A percentile compares a stretch with the other conserved stretches of the same genome.
Conservation (phyloP, 2,329 filamentous ascomycete genomes). For the Dothideomycetes sp. region DNA sequence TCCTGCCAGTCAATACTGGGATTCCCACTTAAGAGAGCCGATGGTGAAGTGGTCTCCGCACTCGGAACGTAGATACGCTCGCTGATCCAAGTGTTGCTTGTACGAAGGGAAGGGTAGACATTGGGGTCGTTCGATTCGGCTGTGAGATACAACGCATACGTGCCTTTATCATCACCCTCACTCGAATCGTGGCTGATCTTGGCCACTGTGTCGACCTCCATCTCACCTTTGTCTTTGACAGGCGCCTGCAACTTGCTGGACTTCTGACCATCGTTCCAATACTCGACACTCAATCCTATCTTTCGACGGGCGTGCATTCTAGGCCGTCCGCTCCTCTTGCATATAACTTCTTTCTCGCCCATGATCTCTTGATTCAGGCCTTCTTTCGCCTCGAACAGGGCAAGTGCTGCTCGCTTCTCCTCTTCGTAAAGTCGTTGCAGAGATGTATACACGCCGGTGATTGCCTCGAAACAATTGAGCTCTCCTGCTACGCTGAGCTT, state of each 20-base stretch:
- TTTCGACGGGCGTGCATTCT: conserved; percentile 57
- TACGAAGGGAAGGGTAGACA: conserved; percentile 50
- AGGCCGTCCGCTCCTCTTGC: conserved; percentile 58
- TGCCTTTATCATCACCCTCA: conserved; percentile 15
- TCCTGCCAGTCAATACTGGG: conserved; percentile 57
- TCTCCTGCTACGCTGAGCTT: conserved; percentile 57
- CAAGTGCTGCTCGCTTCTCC: conserved; percentile 45
- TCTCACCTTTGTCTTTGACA: conserved; percentile 17
- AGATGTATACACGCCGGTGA: conserved; percentile 62
- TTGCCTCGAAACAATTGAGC: conserved; percentile 67
- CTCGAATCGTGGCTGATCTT: background rate
- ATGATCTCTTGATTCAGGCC: conserved; percentile 34
- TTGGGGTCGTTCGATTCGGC: conserved; percentile 41
- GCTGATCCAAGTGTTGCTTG: conserved; percentile 66
- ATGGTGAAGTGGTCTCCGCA: conserved; percentile 17
- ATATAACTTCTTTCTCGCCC: conserved; percentile 50
- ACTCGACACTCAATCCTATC: conserved; percentile 62
- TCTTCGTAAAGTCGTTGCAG: conserved; percentile 59
- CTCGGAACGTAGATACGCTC: conserved; percentile 49
- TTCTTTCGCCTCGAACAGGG: conserved; percentile 37
- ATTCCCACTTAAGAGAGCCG: conserved; percentile 23
- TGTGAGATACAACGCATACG: conserved; percentile 59
- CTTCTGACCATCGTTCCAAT: conserved; percentile 49
- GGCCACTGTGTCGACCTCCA: conserved; percentile 20
- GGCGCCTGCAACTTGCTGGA: background rate